These are phyloP conservation scores for Dactylorhiza incarnata DNA, from an alignment of 106 monocot genomes.

Conservation along the genomic window DNA sequence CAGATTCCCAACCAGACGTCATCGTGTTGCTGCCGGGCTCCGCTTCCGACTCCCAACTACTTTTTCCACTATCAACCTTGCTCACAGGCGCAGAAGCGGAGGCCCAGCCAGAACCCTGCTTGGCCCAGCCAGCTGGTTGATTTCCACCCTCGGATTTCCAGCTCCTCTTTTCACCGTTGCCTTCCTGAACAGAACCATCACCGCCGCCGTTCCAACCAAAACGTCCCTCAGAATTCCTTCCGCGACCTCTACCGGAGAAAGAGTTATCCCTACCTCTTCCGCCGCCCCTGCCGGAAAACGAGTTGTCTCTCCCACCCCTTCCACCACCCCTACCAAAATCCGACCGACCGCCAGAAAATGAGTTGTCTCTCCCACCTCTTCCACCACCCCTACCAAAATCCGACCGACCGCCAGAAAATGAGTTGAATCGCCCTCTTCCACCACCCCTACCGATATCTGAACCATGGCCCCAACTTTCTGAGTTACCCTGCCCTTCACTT, in stretches of 20 bases:
- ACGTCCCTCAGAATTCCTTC: not conserved
- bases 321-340: not conserved
- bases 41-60: not conserved
- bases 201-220: not conserved
- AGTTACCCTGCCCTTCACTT: conserved; percentile 1
- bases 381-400: not conserved
- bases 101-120: not conserved
- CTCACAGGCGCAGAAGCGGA: too few relatives aligned
- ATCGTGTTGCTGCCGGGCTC: not conserved
- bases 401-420: not conserved
- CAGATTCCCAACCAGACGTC: not conserved
- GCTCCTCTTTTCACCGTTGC: not conserved
- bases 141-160: not conserved
- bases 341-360: not conserved
- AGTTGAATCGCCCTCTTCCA: too few relatives aligned
- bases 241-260: conserved; percentile 1
- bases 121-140: not conserved
- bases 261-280: conserved; percentile 4
- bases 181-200: too few relatives aligned
- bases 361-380: not conserved
- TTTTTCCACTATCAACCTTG: not conserved
- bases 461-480: not conserved
- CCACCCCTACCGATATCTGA: not conserved
- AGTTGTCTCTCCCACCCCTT: not conserved
- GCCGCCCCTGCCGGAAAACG: not conserved